Conservation (phyloP, 352 stramenopile genomes). For the Globisporangium nagaii region DNA sequence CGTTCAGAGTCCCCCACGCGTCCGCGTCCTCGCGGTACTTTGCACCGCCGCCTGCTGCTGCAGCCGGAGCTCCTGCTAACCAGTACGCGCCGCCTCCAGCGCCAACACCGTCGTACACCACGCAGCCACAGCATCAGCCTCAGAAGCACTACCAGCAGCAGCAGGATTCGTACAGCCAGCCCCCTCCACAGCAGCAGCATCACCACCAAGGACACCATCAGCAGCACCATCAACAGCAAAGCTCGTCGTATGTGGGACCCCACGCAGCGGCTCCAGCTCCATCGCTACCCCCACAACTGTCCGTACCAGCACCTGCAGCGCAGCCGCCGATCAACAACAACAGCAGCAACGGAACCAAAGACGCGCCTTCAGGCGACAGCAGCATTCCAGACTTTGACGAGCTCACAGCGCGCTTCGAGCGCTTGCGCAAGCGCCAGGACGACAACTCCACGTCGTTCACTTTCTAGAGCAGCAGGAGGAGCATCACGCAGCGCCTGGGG, state of each 20-base stretch:
- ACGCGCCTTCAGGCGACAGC: constrained; percentile 15
- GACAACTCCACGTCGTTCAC: constrained; percentile 58
- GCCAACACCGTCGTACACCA: constrained; percentile 19
- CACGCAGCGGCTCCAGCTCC: neutral
- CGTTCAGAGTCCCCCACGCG: constrained; percentile 7
- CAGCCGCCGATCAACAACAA: constrained; percentile 2
- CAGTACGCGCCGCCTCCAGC: constrained; percentile 1
- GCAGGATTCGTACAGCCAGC: neutral
- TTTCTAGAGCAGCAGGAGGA: constrained; percentile 44
- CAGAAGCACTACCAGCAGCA: constrained; percentile 13
- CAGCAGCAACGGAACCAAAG: constrained; percentile 1
- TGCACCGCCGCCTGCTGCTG: constrained; percentile 19
- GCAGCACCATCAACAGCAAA: constrained; percentile 6
- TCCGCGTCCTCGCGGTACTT: constrained; percentile 15
- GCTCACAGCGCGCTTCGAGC: constrained; percentile 91
- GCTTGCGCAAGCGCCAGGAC: constrained; percentile 75
- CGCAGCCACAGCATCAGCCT: constrained; percentile 4
- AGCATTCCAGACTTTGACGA: constrained; percentile 89
- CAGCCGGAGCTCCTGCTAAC: neutral
- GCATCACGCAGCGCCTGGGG: no score
- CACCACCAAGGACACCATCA: neutral
- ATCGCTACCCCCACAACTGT: neutral
- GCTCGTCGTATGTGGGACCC: constrained; percentile 6
- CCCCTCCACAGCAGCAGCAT: constrained; percentile 7
- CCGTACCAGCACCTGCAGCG: constrained; percentile 6